These are phyloP conservation scores for Sporopachydermia lactativora DNA, from an alignment of 805 yeast genomes.

Conservation along the genomic window DNA sequence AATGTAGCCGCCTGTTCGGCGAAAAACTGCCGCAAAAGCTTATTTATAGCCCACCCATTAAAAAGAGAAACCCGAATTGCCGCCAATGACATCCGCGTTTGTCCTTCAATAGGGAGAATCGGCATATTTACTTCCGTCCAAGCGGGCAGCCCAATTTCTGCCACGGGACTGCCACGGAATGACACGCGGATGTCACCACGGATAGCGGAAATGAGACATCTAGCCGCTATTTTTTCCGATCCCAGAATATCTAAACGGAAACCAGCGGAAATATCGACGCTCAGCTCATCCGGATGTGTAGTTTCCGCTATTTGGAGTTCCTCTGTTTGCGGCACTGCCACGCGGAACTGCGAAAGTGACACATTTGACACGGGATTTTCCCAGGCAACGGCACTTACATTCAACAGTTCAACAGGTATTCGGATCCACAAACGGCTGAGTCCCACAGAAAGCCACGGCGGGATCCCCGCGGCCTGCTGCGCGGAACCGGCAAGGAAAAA, in stretches of 20 bases:
- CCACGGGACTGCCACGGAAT: constrained; percentile 19
- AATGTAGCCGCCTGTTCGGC: constrained; percentile 4
- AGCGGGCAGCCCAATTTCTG: constrained; percentile 26
- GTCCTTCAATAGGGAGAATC: constrained; percentile 10
- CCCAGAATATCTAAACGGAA: neutral
- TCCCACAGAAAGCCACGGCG: neutral
- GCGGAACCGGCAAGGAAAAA: too few species aligned
- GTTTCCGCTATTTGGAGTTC: too few species aligned
- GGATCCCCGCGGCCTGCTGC: too few species aligned
- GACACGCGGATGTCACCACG: neutral
- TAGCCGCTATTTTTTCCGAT: neutral
- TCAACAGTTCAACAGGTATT: neutral
- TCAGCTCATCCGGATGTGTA: neutral
- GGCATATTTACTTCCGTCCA: constrained; percentile 31
- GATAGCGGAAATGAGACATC: neutral
- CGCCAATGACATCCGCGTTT: constrained; percentile 23
- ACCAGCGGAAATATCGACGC: neutral
- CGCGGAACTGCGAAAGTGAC: too few species aligned
- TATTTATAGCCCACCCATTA: too few species aligned
- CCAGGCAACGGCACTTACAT: neutral
- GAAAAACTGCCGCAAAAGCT: neutral
- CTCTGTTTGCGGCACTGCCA: neutral
- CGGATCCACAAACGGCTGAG: neutral
- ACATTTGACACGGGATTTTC: neutral
- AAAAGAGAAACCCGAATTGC: constrained; percentile 30